These are phyloP conservation scores for Mycena latifolia DNA, from an alignment of 768 basidiomycete genomes.

Conservation along the genomic window DNA sequence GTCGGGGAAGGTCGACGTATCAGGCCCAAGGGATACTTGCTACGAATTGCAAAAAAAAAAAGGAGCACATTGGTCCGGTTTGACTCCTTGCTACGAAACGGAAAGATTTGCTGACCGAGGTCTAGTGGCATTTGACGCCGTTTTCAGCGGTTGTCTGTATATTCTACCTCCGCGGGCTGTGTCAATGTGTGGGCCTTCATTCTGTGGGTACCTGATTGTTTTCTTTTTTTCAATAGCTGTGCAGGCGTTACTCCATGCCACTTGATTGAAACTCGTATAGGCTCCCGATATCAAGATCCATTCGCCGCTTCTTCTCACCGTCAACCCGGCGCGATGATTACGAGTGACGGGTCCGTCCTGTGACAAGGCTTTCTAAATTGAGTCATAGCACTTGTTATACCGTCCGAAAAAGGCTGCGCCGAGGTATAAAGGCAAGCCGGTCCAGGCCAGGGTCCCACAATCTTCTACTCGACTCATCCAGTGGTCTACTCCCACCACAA, in stretches of 20 bases:
- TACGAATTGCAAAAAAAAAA: conserved; percentile 15
- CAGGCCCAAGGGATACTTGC: conserved; percentile 18
- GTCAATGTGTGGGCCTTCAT: background rate
- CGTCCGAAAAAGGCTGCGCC: conserved; percentile 34
- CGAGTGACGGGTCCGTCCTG: conserved; percentile 29
- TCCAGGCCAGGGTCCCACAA: conserved; percentile 7
- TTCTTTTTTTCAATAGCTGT: conserved; percentile 24
- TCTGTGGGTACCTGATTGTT: conserved; percentile 24
- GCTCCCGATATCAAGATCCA: conserved; percentile 32
- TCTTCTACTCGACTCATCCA: conserved; percentile 22
- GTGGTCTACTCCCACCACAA: conserved; percentile 17
- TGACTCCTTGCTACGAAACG: conserved; percentile 29
- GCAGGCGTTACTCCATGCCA: conserved; percentile 32
- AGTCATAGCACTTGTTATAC: conserved; percentile 34
- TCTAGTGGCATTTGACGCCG: conserved; percentile 1
- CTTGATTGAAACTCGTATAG: conserved; percentile 30
- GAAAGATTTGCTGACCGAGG: conserved; percentile 19
- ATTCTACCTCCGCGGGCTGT: conserved; percentile 20
- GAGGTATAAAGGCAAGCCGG: conserved; percentile 26
- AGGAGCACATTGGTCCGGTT: conserved; percentile 17
- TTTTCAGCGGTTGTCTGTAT: background rate
- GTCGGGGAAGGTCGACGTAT: conserved; percentile 1
- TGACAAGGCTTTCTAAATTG: conserved; percentile 33
- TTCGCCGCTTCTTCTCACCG: conserved; percentile 32
- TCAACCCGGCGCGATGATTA: conserved; percentile 35